These are phyloP conservation scores for Gonapodya sp. DNA, from an alignment of 192 early-diverging fungal species.

Conservation along the genomic window DNA sequence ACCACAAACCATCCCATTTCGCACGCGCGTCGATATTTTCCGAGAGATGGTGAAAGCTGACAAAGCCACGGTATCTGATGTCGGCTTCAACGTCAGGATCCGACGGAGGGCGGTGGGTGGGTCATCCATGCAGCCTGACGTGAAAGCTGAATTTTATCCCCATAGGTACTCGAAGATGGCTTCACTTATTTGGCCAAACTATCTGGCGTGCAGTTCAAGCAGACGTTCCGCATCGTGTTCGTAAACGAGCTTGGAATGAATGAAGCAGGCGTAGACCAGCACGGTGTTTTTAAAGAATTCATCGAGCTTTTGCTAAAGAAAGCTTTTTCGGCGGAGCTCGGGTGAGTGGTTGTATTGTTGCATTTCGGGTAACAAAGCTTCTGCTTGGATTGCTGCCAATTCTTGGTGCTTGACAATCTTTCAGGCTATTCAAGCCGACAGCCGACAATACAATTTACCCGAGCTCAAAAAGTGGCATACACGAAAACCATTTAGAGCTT, in stretches of 20 bases:
- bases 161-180: slow-evolving; percentile 29
- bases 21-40: slow-evolving; percentile 1
- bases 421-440: slow-evolving; percentile 33
- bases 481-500: slow-evolving; percentile 30
- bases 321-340: slow-evolving; percentile 32
- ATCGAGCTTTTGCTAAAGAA: slow-evolving; percentile 27
- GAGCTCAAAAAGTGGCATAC: slow-evolving; percentile 21
- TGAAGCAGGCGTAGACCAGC: slow-evolving; percentile 34
- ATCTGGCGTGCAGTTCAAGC: slow-evolving; percentile 24
- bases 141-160: slow-evolving; percentile 7
- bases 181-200: slow-evolving; percentile 21
- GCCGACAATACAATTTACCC: slow-evolving; percentile 31
- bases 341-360: background rate
- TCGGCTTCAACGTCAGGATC: background rate
- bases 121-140: background rate
- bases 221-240: slow-evolving; percentile 27
- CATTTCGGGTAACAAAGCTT: background rate
- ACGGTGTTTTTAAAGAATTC: slow-evolving; percentile 38
- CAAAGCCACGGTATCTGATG: slow-evolving; percentile 13
- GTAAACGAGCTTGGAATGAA: slow-evolving; percentile 22
- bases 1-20: slow-evolving; percentile 7
- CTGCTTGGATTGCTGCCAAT: slow-evolving; percentile 9
- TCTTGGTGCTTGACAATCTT: background rate
- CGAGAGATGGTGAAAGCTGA: background rate
- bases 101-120: background rate